Conservation (phyloP, 139 green algal species). For the Chara braunii region DNA sequence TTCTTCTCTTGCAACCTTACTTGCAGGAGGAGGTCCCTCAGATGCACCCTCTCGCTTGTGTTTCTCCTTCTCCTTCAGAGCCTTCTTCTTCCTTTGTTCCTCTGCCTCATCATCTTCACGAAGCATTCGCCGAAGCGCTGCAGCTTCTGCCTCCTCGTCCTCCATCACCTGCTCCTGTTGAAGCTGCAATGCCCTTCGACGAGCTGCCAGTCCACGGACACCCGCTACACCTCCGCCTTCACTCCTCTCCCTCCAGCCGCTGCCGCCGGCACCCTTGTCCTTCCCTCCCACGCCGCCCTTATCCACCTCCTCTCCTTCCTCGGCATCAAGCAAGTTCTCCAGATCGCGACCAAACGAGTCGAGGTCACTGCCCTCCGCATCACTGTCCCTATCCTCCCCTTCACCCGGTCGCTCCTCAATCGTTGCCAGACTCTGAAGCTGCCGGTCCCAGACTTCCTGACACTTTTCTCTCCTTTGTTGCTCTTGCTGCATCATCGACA, state of each 20-base stretch:
- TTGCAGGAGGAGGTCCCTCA: no score
- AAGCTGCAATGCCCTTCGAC: constrained; percentile 7
- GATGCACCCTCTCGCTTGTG: constrained; percentile 22
- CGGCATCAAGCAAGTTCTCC: constrained; percentile 37
- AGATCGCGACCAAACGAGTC: constrained; percentile 38
- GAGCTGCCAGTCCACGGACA: background rate
- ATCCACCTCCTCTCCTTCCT: constrained; percentile 42
- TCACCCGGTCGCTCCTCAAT: background rate
- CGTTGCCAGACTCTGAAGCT: constrained; percentile 27
- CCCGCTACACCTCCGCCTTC: constrained; percentile 14
- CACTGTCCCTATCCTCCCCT: background rate
- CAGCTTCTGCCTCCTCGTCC: constrained; percentile 38
- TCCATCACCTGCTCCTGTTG: constrained; percentile 35
- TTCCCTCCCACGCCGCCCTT: constrained; percentile 8
- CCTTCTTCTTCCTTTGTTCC: constrained; percentile 18
- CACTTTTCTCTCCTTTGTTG: constrained; percentile 34
- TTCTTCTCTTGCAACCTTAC: no score
- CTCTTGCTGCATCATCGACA: constrained; percentile 46
- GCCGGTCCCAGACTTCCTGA: constrained; percentile 53
- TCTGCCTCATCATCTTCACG: constrained; percentile 35
- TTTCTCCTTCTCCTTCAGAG: constrained; percentile 23
- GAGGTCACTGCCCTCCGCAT: constrained; percentile 27
- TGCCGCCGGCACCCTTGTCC: constrained; percentile 6
- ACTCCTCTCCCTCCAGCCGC: constrained; percentile 10
- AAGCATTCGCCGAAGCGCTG: constrained; percentile 12